Evolutionary conservation across 2,329 filamentous ascomycete species (phyloP), one percentile per base, ranked within the genome.

Genomic region (Paecilomyces fulvus): DNA sequence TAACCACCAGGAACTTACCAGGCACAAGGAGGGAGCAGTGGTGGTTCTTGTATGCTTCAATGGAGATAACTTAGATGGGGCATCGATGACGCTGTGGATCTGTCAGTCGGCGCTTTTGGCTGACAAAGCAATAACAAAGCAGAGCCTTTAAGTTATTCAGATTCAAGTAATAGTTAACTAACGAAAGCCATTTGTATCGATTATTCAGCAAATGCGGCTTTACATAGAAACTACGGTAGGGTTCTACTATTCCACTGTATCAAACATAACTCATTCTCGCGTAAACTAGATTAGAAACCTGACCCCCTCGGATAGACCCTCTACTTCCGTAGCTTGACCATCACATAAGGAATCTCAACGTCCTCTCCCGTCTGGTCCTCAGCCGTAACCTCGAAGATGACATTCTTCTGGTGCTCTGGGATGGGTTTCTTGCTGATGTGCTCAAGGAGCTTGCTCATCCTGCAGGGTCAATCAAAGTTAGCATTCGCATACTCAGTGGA

Each of bases 281-380:
- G n/a, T 43, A 43, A 43, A 43, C 14, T 43, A 3, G 37, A 43
- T n/a, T 37, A n/a, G 37, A 43, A 43, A 17, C 37, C 37, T 8
- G 14, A 43, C 37, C n/a, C 20, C 14, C n/a, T n/a, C 14, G 30
- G 30, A 28, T 28, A 28, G 7, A 28, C 25, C 25, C 4, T 28
- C n/a, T 52, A 50, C 23, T 79, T 77, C 58, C 75, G 68, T 62
- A 91, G 77, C 78, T 87, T 92, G 62, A 96, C 85, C 85, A 92
- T 95, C 67, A 97, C 90, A 72, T 96, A 97, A 3, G 94, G 94
- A 63, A 97, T 88, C 76, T 99, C 94, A 1, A 97, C 92, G 71
- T 99, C 94, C 75, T 97, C 90, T 61, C 89, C 92, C 3, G 84
- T 86, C 68, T 84, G 78, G 69, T 97, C 94, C 71, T 97, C 92